Base-by-base conservation (phyloP, 352 stramenopile genomes). In the Pythium aristosporum region DNA sequence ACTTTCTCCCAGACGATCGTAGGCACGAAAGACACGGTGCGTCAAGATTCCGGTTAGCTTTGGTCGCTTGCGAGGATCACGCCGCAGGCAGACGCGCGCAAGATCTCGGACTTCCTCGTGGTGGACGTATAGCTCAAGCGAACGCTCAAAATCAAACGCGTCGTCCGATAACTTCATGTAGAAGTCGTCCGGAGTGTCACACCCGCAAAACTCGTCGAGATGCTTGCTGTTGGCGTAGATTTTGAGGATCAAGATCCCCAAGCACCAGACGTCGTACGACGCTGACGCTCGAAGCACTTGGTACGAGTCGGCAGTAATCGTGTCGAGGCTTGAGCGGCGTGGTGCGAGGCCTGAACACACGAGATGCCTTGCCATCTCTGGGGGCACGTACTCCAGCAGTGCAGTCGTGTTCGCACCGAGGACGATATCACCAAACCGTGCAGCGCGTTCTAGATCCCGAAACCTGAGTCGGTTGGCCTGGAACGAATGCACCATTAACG, bases 181-280 rank as follows among this genome's bases (percentile, higher is more conserved):
- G 6, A 83, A 72, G 28, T 82, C 72, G 0, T 41, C 58, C 11
- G 76, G 43, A 6, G 57, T 60, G 2, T 53, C 46, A 28, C 80
- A 87, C 28, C 52, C 70, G 30, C 68, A 49, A 39, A 89, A 83
- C 59, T 88, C 79, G 57, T 82, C 73, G 18, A 91, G 54, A 36
- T 68, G 63, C 32, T 73, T 82, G 28, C 58, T 65, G 34, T 63
- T 69, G 7, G 75, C 74, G 58, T 88, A 84, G 32, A 83, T 67
- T 51, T 87, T 85, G 20, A 89, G 63, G 3, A 87, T 75, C 13
- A 85, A 68, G 16, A 88, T 71, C 0, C 82, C 80, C 20, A 89
- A 63, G 51, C 76, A 78, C 82, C 82, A 91, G 15, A 85, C 65
- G 62, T 91, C 82, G 34, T 83, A 72, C 10, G 78, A 65, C 1